Evolutionary conservation across 306 rosid species (phyloP).

Genomic region (Cercis canadensis): DNA sequence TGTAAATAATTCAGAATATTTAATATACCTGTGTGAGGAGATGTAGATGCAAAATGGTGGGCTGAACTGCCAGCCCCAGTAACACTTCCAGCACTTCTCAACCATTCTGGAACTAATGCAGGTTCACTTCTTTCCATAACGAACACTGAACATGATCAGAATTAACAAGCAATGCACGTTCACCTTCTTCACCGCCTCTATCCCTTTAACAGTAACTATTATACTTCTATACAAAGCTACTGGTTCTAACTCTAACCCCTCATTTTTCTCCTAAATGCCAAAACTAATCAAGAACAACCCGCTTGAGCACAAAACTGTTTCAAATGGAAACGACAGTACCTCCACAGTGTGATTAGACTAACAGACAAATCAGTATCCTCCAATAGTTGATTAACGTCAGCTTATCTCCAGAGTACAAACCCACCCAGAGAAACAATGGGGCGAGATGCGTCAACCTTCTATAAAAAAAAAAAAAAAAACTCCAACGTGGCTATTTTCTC

Average conservation of each 20-base stretch:
- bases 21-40: slow-evolving; percentile 73
- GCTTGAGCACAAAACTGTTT: slow-evolving; percentile 13
- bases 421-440: background rate
- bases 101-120: slow-evolving; percentile 98
- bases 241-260: slow-evolving; percentile 12
- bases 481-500: slow-evolving; percentile 1
- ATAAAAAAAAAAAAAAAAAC: too few relatives aligned
- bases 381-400: slow-evolving; percentile 1
- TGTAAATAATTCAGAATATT: background rate
- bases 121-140: slow-evolving; percentile 99
- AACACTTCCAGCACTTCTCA: slow-evolving; percentile 89
- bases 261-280: slow-evolving; percentile 18
- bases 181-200: slow-evolving; percentile 62
- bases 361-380: slow-evolving; percentile 8
- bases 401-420: slow-evolving; percentile 6
- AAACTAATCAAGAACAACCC: slow-evolving; percentile 4
- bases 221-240: slow-evolving; percentile 18
- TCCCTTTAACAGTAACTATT: slow-evolving; percentile 37
- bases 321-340: slow-evolving; percentile 20
- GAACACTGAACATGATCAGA: slow-evolving; percentile 90
- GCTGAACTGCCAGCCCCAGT: slow-evolving; percentile 86
- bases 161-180: slow-evolving; percentile 40
- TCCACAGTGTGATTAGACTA: slow-evolving; percentile 5
- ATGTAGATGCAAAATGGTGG: slow-evolving; percentile 77
- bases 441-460: background rate